Percentiles rank a stretch among this genome's conserved stretches.
Evolutionary conservation across 345 rosid species (phyloP).

Genomic region (Acer campestre): DNA sequence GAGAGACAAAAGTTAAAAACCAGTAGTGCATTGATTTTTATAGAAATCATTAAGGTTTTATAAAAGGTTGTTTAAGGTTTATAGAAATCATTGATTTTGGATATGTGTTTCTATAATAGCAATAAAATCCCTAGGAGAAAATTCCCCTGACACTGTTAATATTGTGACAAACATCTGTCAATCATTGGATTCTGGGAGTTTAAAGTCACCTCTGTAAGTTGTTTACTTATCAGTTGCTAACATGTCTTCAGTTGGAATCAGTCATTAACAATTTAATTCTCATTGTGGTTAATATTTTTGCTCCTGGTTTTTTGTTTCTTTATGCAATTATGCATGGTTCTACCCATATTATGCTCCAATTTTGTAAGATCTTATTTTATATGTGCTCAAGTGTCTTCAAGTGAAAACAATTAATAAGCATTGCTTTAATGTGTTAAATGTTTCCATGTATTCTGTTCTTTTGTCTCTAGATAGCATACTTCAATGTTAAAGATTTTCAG

Average conservation of each 20-base stretch:
- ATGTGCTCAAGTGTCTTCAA: not conserved
- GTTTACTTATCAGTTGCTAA: not conserved
- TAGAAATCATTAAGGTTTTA: no score
- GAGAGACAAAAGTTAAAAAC: no score
- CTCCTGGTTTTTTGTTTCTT: not conserved
- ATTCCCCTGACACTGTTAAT: conserved; percentile 39
- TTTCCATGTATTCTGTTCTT: not conserved
- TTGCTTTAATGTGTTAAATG: not conserved
- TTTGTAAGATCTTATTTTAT: not conserved
- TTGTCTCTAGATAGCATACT: not conserved
- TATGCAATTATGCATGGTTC: not conserved
- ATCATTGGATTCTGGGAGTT: conserved; percentile 56
- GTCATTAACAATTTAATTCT: not conserved
- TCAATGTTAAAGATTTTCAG: not conserved
- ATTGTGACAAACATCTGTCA: conserved; percentile 55
- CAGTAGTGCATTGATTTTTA: no score
- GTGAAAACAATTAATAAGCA: not conserved
- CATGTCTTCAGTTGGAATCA: not conserved
- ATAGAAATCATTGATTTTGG: no score
- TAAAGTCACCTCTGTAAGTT: conserved; percentile 71
- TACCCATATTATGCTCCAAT: not conserved
- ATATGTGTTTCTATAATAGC: no score
- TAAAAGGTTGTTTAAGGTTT: no score
- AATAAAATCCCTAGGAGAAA: conserved; percentile 46
- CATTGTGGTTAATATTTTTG: conserved; percentile 4